Percentiles rank a stretch among this genome's conserved stretches.
Evolutionary conservation across 1,284 basidiomycete genomes (phyloP).

Genomic region (Amylostereum areolatum): DNA sequence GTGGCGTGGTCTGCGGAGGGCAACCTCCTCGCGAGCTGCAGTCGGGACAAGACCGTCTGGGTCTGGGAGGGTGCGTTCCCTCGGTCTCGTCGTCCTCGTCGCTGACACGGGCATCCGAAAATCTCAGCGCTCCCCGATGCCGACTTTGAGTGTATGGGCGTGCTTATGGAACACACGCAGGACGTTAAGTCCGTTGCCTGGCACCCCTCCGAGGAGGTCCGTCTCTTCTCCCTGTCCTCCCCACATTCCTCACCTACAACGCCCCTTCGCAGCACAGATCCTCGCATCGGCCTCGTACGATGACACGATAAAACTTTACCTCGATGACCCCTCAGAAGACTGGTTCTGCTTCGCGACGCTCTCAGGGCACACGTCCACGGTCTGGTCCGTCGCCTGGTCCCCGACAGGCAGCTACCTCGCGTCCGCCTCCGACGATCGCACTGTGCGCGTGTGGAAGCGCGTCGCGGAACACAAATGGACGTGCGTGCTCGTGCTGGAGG

Average conservation of each 20-base stretch:
- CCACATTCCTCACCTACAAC: constrained; percentile 9
- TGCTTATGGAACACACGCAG: constrained; percentile 96
- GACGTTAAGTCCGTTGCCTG: constrained; percentile 95
- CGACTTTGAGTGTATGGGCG: constrained; percentile 95
- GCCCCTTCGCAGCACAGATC: constrained; percentile 48
- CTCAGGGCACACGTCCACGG: constrained; percentile 79
- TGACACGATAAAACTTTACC: constrained; percentile 91
- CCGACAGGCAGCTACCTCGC: constrained; percentile 83
- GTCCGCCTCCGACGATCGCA: constrained; percentile 75
- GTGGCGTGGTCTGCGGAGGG: constrained; percentile 84
- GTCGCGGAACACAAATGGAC: constrained; percentile 53
- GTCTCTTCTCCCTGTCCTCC: constrained; percentile 12
- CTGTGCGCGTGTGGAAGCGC: constrained; percentile 67
- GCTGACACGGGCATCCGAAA: constrained; percentile 1
- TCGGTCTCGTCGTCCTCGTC: constrained; percentile 1
- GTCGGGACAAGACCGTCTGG: constrained; percentile 97
- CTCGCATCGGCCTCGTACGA: constrained; percentile 97
- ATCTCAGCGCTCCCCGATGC: constrained; percentile 77
- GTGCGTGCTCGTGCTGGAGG: constrained; percentile 46
- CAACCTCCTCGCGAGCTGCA: constrained; percentile 85
- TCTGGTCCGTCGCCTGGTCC: constrained; percentile 87
- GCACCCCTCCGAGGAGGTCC: constrained; percentile 93
- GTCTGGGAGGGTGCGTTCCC: constrained; percentile 85
- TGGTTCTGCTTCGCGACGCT: constrained; percentile 89
- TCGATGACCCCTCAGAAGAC: constrained; percentile 92